Evolutionary conservation across 2,329 filamentous ascomycete species (phyloP).

Genomic region (Fusarium nygamai): DNA sequence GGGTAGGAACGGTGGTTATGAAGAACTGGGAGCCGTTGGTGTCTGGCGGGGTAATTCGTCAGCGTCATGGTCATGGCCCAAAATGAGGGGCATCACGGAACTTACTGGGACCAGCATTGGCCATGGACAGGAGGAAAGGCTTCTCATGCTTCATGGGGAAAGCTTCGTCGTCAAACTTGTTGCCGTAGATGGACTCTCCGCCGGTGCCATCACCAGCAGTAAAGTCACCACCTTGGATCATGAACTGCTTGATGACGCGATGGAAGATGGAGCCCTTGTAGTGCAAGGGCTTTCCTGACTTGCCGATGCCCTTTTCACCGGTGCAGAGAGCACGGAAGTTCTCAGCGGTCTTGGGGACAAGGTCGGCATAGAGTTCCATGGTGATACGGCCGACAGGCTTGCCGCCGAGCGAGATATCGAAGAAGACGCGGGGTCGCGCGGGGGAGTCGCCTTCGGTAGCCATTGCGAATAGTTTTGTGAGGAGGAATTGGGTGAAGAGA

Average conservation of each 20-base stretch:
- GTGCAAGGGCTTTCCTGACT: constrained; percentile 84
- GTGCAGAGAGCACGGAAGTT: constrained; percentile 97
- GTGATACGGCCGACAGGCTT: constrained; percentile 79
- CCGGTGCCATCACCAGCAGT: constrained; percentile 94
- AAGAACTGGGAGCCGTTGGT: constrained; percentile 99
- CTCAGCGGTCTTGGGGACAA: constrained; percentile 94
- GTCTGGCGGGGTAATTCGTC: constrained; percentile 56
- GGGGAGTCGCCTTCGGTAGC: constrained; percentile 52
- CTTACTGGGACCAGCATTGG: constrained; percentile 91
- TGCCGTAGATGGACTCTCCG: constrained; percentile 96
- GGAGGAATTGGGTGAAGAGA: background rate
- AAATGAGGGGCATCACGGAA: background rate
- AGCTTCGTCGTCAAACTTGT: constrained; percentile 97
- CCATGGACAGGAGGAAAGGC: constrained; percentile 96
- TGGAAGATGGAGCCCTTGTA: constrained; percentile 96
- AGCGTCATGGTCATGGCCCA: constrained; percentile 5
- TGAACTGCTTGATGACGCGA: constrained; percentile 97
- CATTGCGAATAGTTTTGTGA: constrained; percentile 46
- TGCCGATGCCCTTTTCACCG: constrained; percentile 88
- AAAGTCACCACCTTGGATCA: constrained; percentile 96
- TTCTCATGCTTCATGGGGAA: constrained; percentile 91
- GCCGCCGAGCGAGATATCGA: constrained; percentile 87
- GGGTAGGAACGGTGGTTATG: constrained; percentile 93
- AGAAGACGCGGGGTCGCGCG: constrained; percentile 85
- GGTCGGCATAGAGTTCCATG: constrained; percentile 81